Evolutionary conservation across 163 green algal genomes (phyloP).

Genomic region (Scenedesmus sp.): DNA sequence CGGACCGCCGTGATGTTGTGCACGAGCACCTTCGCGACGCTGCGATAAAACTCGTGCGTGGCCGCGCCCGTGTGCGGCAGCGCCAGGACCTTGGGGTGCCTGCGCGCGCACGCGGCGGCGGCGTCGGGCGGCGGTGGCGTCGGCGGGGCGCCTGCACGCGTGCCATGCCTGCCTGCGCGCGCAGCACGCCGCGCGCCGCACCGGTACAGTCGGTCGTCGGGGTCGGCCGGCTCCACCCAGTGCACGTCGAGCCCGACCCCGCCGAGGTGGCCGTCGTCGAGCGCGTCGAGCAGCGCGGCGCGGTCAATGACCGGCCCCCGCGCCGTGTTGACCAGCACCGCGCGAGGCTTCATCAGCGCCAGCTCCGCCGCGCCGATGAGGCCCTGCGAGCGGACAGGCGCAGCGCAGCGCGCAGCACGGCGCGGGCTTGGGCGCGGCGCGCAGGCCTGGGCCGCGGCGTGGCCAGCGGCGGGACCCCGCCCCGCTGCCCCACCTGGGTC

Average conservation of each 20-base stretch:
- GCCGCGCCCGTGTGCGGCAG: slow-evolving; percentile 53
- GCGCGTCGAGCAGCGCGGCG: slow-evolving; percentile 51
- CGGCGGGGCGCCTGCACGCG: background rate
- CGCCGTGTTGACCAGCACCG: slow-evolving; percentile 67
- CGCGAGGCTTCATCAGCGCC: slow-evolving; percentile 52
- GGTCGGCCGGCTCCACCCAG: slow-evolving; percentile 59
- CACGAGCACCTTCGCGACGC: slow-evolving; percentile 34
- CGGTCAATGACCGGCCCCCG: slow-evolving; percentile 61
- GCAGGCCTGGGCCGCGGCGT: background rate
- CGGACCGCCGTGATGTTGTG: slow-evolving; percentile 29
- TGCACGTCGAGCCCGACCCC: slow-evolving; percentile 68
- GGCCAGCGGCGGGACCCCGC: background rate
- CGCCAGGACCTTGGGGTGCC: slow-evolving; percentile 49
- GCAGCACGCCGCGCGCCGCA: no score
- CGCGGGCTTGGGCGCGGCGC: background rate
- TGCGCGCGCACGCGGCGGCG: no score
- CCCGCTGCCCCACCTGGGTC: slow-evolving; percentile 29
- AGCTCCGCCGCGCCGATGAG: slow-evolving; percentile 62
- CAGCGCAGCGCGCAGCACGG: background rate
- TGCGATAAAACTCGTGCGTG: slow-evolving; percentile 50
- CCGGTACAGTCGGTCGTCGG: slow-evolving; percentile 45
- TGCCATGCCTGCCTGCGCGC: background rate
- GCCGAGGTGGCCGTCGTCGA: slow-evolving; percentile 46
- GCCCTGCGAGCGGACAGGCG: slow-evolving; percentile 4
- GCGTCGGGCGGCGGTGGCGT: no score